phyloP scores from a whole-genome alignment of 2,329 filamentous ascomycete genomes.

The Curvularia sp. region DNA sequence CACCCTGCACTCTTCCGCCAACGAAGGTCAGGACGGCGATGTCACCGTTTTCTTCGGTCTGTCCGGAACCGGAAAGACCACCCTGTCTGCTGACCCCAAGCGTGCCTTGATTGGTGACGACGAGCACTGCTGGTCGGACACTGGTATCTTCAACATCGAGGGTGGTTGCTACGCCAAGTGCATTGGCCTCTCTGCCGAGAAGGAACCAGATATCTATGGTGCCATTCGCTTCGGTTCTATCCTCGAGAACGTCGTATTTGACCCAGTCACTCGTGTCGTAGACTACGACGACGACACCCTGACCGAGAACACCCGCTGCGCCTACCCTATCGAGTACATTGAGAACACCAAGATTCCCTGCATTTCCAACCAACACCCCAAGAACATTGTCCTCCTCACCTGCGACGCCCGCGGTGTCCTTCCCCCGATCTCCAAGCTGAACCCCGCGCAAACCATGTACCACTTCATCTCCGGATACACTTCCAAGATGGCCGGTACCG shows the following conservation, averaged over 20 bases:
- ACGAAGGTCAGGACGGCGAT: slow-evolving; percentile 92
- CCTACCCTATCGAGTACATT: slow-evolving; percentile 99
- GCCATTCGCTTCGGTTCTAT: slow-evolving; percentile 97
- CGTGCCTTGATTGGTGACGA: slow-evolving; percentile 96
- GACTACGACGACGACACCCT: slow-evolving; percentile 95
- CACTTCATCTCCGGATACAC: slow-evolving; percentile 99
- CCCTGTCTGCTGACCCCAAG: slow-evolving; percentile 94
- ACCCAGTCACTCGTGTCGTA: slow-evolving; percentile 84
- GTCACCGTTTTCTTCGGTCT: slow-evolving; percentile 99
- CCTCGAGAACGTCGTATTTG: slow-evolving; percentile 98
- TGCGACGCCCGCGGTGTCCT: slow-evolving; percentile 98
- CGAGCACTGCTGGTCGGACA: slow-evolving; percentile 99
- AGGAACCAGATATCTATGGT: slow-evolving; percentile 97
- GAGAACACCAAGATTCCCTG: slow-evolving; percentile 98
- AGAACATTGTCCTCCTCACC: slow-evolving; percentile 97
- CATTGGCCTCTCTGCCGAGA: slow-evolving; percentile 95
- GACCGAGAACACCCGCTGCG: slow-evolving; percentile 97
- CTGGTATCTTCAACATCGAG: slow-evolving; percentile 98
- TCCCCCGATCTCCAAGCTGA: slow-evolving; percentile 96
- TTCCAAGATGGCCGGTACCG: slow-evolving; percentile 99
- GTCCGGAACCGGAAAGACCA: slow-evolving; percentile 98
- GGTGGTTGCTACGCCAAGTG: slow-evolving; percentile 99
- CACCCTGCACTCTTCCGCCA: slow-evolving; percentile 97
- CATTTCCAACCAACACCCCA: slow-evolving; percentile 83
- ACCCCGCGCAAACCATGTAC: slow-evolving; percentile 97